A percentile compares a stretch with the other conserved stretches of the same genome.
Conservation (phyloP, 345 rosid genomes). For the Acer negundo region DNA sequence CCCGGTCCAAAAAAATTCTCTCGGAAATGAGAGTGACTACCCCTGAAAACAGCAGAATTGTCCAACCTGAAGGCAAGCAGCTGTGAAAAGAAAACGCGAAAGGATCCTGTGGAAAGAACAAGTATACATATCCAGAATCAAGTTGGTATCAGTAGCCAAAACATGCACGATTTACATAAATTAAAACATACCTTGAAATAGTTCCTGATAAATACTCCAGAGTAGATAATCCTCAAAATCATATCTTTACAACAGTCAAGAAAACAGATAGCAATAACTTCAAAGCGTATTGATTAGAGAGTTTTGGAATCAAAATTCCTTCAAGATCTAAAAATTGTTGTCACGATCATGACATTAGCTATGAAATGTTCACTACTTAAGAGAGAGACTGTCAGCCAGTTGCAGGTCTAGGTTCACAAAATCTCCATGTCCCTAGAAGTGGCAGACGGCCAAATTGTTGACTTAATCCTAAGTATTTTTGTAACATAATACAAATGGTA, state of each 20-base stretch:
- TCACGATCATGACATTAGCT: not conserved
- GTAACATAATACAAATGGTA: not conserved
- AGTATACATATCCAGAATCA: conserved; percentile 3
- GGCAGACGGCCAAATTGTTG: not conserved
- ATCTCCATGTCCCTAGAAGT: not conserved
- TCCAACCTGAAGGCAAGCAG: conserved; percentile 82
- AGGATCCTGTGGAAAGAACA: conserved; percentile 45
- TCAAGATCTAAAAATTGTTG: not conserved
- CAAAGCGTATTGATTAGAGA: no score
- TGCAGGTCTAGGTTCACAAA: not conserved
- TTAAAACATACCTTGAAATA: conserved; percentile 67
- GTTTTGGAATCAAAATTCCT: not conserved
- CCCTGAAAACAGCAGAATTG: conserved; percentile 55
- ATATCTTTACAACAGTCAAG: conserved; percentile 72
- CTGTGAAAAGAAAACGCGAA: conserved; percentile 57
- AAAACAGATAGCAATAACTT: conserved; percentile 19
- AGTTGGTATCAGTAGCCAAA: conserved; percentile 9
- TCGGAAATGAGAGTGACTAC: conserved; percentile 57
- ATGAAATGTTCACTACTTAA: not conserved
- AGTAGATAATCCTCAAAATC: conserved; percentile 75
- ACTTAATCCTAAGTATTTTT: not conserved
- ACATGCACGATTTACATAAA: conserved; percentile 11
- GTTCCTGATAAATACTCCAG: conserved; percentile 62
- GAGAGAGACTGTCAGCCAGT: not conserved
- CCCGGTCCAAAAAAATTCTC: conserved; percentile 50